phyloP scores from a whole-genome alignment of 1,139 yeast genomes.

The Blastobotrys petasosporus region DNA sequence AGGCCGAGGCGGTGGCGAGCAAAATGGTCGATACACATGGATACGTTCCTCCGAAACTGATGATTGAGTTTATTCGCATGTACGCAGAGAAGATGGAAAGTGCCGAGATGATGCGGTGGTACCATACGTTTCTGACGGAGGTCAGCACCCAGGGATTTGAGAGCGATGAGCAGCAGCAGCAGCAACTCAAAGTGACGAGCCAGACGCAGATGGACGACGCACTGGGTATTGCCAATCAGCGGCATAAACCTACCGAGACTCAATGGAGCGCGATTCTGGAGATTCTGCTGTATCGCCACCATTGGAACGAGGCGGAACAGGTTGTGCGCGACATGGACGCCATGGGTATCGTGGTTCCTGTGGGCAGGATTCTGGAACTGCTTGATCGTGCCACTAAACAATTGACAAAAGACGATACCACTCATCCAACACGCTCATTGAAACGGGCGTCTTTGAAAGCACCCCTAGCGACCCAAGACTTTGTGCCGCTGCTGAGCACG shows the following conservation, averaged over 20 bases:
- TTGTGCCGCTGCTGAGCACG: constrained; percentile 14
- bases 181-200: not conserved
- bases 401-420: constrained; percentile 2
- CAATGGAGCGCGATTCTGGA: constrained; percentile 5
- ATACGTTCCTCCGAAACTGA: constrained; percentile 25
- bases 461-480: constrained; percentile 2
- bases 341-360: constrained; percentile 17
- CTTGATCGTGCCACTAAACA: constrained; percentile 14
- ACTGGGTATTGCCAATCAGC: constrained; percentile 2
- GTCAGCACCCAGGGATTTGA: constrained; percentile 7
- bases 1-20: constrained; percentile 23
- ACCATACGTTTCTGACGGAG: constrained; percentile 15
- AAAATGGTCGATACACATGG: constrained; percentile 18
- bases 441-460: not conserved
- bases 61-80: constrained; percentile 21
- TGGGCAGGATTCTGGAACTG: constrained; percentile 18
- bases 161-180: not conserved
- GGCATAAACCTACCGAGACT: constrained; percentile 1
- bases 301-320: constrained; percentile 17
- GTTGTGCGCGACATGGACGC: constrained; percentile 18
- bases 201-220: constrained; percentile 2
- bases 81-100: constrained; percentile 17
- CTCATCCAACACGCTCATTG: not conserved
- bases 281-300: constrained; percentile 5
- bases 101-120: constrained; percentile 20